Evolutionary conservation across 805 yeast genomes (phyloP), one percentile per base, ranked within the genome.

Genomic region (Barnettozyma botsteinii): DNA sequence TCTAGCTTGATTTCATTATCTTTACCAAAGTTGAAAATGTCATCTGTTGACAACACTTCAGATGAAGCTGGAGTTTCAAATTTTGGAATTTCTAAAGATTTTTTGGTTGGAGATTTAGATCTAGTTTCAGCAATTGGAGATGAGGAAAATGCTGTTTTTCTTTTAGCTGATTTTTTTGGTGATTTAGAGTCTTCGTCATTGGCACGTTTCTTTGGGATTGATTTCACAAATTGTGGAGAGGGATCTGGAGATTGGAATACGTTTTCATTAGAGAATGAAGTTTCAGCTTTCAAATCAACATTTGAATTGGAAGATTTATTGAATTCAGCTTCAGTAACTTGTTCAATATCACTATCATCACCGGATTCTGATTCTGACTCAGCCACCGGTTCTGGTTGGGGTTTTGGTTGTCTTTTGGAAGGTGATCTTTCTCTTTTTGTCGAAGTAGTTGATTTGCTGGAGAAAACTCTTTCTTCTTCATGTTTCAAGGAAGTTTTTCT

Each of bases 211-310:
- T 45, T 46, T 26, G 60, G 60, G n/a, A 55, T 51, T 2, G 33
- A 13, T 27, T 50, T 52, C 11, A 39, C 45, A 21, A 40, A 21
- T 9, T 49, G 51, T 9, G 55, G 52, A 1, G 58, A 51, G 4
- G 21, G 19, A 7, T 13, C 14, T 12, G 56, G 44, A 3, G 56
- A 43, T 43, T 66, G 71, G 47, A 65, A 66, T 4, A 64, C 58
- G 43, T 65, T 64, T 9, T 62, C 66, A 20, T 50, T 49, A 1
- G 64, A 51, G 44, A 66, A 62, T 9, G 60, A 53, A 1, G 52
- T 47, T 10, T 57, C 58, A 12, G 32, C 12, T 11, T 37, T 45
- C 5, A 42, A 17, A 12, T 38, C 45, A 27, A 40, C 40, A 31
- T 47, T 45, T 3, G 48, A 34, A n/a, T 18, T 28, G 11, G 23